These are phyloP conservation scores for Sisymbrium irio DNA, from an alignment of 345 rosid species.

Conservation along the genomic window DNA sequence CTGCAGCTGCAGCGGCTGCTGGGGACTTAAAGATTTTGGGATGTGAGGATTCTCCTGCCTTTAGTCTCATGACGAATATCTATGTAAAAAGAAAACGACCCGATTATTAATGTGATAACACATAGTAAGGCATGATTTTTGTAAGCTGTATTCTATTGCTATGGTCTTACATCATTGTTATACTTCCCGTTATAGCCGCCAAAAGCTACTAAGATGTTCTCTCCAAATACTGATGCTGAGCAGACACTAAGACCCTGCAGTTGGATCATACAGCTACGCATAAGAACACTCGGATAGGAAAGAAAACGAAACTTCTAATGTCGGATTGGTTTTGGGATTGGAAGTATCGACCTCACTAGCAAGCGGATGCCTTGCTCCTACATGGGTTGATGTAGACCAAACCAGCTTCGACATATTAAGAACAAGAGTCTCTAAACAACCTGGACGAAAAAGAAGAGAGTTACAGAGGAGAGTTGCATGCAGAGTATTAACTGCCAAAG, in stretches of 20 bases:
- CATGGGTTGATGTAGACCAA: slow-evolving; percentile 67
- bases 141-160: neutral
- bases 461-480: neutral
- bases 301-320: neutral
- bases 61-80: slow-evolving; percentile 83
- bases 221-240: slow-evolving; percentile 62
- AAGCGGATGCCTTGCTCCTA: slow-evolving; percentile 83
- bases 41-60: slow-evolving; percentile 54
- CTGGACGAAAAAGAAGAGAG: slow-evolving; percentile 35
- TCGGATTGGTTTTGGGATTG: neutral
- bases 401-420: slow-evolving; percentile 83
- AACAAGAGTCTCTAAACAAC: slow-evolving; percentile 81
- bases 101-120: neutral
- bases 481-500: neutral
- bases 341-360: slow-evolving; percentile 81
- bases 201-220: slow-evolving; percentile 78
- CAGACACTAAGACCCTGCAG: slow-evolving; percentile 89
- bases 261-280: neutral
- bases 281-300: slow-evolving; percentile 8
- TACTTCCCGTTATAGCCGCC: slow-evolving; percentile 98
- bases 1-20: slow-evolving; percentile 98
- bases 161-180: slow-evolving; percentile 68
- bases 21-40: slow-evolving; percentile 90
- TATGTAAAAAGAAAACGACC: slow-evolving; percentile 23
- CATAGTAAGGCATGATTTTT: neutral